Evolutionary conservation across 192 early-diverging fungal genomes (phyloP).

Genomic region (Podila verticillata): DNA sequence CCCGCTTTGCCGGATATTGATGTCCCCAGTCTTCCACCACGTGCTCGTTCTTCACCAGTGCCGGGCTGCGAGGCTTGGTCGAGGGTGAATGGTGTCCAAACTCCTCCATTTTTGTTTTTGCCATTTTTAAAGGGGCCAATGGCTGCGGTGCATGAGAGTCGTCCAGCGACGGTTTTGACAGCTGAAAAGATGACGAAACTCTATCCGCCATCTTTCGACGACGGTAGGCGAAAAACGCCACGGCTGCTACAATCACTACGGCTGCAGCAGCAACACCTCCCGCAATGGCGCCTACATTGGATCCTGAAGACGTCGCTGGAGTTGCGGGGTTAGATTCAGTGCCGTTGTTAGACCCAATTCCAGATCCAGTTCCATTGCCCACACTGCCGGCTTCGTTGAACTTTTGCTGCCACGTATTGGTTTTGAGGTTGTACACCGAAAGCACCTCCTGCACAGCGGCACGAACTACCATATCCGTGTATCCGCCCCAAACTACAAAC

Average conservation of each 20-base stretch:
- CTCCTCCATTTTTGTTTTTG: too few relatives aligned
- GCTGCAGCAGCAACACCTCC: background rate
- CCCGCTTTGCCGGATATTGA: too few relatives aligned
- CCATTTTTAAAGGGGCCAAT: too few relatives aligned
- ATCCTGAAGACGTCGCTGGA: background rate
- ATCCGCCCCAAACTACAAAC: background rate
- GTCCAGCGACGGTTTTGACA: background rate
- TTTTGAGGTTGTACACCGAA: background rate
- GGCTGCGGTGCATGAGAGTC: background rate
- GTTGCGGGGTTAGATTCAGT: background rate
- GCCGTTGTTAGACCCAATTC: background rate
- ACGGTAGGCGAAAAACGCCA: background rate
- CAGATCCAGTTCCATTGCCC: background rate
- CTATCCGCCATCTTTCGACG: background rate
- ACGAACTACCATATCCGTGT: background rate
- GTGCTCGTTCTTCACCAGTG: too few relatives aligned
- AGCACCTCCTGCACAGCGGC: background rate
- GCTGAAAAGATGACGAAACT: background rate
- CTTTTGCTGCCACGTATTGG: background rate
- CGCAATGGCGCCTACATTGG: background rate
- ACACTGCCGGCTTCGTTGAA: background rate
- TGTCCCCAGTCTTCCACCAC: too few relatives aligned
- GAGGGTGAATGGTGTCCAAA: too few relatives aligned
- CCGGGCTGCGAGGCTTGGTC: too few relatives aligned
- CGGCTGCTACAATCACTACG: background rate